Conservation (phyloP, 108 stramenopile genomes). For the Pseudonitzschia pungens region DNA sequence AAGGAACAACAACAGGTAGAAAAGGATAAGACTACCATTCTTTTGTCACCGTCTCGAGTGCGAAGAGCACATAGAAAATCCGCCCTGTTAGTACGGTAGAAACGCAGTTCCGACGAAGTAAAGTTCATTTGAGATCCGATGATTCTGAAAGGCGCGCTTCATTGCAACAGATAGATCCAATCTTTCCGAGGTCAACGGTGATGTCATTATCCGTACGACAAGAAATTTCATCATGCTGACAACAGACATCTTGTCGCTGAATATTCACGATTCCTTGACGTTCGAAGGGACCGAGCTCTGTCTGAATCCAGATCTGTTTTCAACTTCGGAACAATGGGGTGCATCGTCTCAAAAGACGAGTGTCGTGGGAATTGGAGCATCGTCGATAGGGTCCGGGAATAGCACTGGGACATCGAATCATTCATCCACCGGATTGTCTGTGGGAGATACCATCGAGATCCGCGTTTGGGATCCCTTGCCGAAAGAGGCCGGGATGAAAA, state of each 20-base stretch:
- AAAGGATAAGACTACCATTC: too few species aligned
- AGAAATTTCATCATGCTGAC: slow-evolving; percentile 28
- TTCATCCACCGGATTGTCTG: slow-evolving; percentile 20
- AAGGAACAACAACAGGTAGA: too few species aligned
- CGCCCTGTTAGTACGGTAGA: too few species aligned
- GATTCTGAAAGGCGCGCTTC: too few species aligned
- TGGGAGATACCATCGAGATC: slow-evolving; percentile 79
- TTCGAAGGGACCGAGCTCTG: slow-evolving; percentile 83
- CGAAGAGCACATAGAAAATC: too few species aligned
- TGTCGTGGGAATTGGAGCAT: slow-evolving; percentile 11
- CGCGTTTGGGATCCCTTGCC: slow-evolving; percentile 74
- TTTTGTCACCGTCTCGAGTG: too few species aligned
- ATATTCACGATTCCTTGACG: slow-evolving; percentile 79
- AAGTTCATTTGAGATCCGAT: too few species aligned
- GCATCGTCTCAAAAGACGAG: slow-evolving; percentile 8
- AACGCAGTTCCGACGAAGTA: too few species aligned
- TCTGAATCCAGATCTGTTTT: slow-evolving; percentile 81
- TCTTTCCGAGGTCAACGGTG: neutral
- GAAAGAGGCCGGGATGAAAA: slow-evolving; percentile 12
- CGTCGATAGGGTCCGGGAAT: slow-evolving; percentile 34
- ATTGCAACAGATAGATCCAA: neutral
- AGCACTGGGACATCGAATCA: slow-evolving; percentile 8
- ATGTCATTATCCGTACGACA: neutral
- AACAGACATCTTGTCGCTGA: slow-evolving; percentile 69
- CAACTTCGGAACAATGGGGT: neutral